A percentile compares a stretch with the other conserved stretches of the same genome.
phyloP scores from a whole-genome alignment of 208 protist species.

The Tritrichomonas musculus region DNA sequence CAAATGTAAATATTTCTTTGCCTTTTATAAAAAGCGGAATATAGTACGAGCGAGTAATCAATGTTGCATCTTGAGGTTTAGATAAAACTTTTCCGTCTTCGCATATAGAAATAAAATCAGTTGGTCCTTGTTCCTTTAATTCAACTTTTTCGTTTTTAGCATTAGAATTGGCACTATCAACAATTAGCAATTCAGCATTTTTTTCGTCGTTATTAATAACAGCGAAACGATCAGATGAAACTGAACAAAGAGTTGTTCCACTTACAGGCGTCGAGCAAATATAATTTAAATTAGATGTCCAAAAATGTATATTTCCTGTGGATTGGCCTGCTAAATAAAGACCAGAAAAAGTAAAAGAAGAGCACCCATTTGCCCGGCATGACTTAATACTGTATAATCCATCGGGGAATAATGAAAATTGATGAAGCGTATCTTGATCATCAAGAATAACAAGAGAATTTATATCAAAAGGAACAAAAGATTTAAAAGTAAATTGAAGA shows the following conservation, averaged over 20 bases:
- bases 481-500: neutral
- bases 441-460: neutral
- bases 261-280: neutral
- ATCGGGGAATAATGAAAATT: neutral
- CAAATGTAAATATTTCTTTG: neutral
- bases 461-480: neutral
- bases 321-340: neutral
- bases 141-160: neutral
- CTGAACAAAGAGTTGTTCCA: neutral
- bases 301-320: neutral
- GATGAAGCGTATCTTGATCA: neutral
- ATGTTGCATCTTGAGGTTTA: neutral
- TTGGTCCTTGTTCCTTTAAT: neutral
- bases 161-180: no score
- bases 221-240: neutral
- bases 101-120: neutral
- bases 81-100: no score
- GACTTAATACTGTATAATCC: neutral
- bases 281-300: neutral
- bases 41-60: neutral
- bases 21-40: neutral
- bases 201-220: neutral
- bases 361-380: neutral
- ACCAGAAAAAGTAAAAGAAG: neutral
- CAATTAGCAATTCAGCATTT: neutral